Evolutionary conservation across 306 rosid species (phyloP).

Genomic region (Cicer pinnatifidum): DNA sequence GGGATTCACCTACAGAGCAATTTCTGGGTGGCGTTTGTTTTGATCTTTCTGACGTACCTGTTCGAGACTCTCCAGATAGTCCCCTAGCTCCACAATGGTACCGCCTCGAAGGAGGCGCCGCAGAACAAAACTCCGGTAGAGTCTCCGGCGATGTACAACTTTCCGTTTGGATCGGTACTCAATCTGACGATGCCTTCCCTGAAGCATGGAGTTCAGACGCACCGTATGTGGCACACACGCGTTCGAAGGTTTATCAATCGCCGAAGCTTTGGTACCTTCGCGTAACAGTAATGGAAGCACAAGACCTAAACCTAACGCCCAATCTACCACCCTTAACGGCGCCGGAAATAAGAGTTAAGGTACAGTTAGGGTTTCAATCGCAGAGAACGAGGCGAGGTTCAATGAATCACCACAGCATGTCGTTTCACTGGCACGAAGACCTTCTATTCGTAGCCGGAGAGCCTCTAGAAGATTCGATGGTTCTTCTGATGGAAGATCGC

Average conservation of each 20-base stretch:
- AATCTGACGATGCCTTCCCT: conserved; percentile 55
- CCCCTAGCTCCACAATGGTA: conserved; percentile 65
- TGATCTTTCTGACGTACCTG: conserved; percentile 57
- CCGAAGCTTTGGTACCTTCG: conserved; percentile 61
- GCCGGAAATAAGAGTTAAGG: conserved; percentile 76
- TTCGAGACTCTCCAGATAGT: conserved; percentile 57
- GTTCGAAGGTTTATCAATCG: conserved; percentile 58
- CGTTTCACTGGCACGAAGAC: conserved; percentile 89
- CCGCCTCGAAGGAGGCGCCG: conserved; percentile 51
- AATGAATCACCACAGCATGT: conserved; percentile 79
- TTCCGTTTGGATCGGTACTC: conserved; percentile 57
- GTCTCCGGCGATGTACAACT: conserved; percentile 58
- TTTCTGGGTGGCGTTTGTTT: conserved; percentile 83
- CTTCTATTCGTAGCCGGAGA: conserved; percentile 86
- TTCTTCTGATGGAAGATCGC: conserved; percentile 75
- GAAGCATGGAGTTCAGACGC: conserved; percentile 55
- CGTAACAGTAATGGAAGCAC: conserved; percentile 51
- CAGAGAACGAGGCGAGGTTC: conserved; percentile 71
- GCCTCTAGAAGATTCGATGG: conserved; percentile 82
- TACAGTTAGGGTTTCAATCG: conserved; percentile 74
- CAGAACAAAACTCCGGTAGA: conserved; percentile 44
- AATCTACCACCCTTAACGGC: conserved; percentile 89
- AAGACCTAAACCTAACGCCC: conserved; percentile 60
- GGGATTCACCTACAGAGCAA: conserved; percentile 66
- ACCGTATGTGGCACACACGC: conserved; percentile 54